Evolutionary conservation across 805 yeast genomes (phyloP), one percentile per base, ranked within the genome.

Genomic region (Starmerella vitae): DNA sequence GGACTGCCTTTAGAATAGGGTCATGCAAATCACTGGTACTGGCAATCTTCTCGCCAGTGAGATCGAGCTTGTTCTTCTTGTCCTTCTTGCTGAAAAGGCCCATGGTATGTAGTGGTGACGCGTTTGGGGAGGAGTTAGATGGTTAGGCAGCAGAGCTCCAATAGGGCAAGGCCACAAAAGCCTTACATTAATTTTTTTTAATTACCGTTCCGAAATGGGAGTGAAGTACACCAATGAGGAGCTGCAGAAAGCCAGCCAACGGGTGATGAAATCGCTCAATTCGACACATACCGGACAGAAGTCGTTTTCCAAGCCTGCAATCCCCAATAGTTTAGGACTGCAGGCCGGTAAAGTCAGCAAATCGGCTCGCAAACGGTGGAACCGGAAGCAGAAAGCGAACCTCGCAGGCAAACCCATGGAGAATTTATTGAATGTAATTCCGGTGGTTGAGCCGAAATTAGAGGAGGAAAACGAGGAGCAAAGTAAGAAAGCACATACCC

Each of bases 1-100:
- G 85, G 33, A 91, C 93, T 3, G 98, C 98, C 27, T 78, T 70
- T 46, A 91, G 64, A 43, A 91, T 77, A n/a, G 95, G 96, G 62
- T 85, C 96, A 50, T 79, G 83, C 24, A 78, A 74, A 39, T 78
- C 72, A 13, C 43, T 43, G 22, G 42, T 15, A 17, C 47, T 39
- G 30, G 47, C 47, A 28, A 42, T 25, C 18, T 44, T 40, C 71
- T 37, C 65, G 21, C 37, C 37, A 29, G 34, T 30, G 26, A 36
- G 25, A 26, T 34, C 35, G 20, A 32, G 32, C 36, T 43, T 37
- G 24, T 44, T 31, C 33, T 45, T 41, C 35, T 50, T 46, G 15
- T 43, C 37, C 33, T 50, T 49, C 33, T 41, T 42, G 34, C 49
- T 39, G 45, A 53, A 52, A 19, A 53, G 45, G 3, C 55, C 55